These are phyloP conservation scores for Pyrenochaeta sp. DNA, from an alignment of 2,329 filamentous ascomycete species.

Conservation along the genomic window DNA sequence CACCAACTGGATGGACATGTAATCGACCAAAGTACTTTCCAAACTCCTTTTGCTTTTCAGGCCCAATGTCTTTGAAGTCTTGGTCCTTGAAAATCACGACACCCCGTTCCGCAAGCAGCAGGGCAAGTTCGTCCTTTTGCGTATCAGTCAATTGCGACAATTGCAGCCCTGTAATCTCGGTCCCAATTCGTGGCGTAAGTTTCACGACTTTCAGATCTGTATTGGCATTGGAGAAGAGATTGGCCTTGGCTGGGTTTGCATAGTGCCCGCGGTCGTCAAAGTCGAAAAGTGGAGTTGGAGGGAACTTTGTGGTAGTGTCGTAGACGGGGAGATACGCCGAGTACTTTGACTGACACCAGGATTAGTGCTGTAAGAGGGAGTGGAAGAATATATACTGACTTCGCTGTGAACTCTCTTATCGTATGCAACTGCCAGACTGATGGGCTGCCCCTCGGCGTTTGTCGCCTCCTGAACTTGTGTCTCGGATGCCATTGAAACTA, in stretches of 20 bases:
- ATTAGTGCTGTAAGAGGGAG: background rate
- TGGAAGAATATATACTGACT: constrained; percentile 2
- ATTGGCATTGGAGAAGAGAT: constrained; percentile 48
- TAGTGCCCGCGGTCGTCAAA: constrained; percentile 52
- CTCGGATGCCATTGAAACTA: constrained; percentile 14
- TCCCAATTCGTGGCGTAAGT: constrained; percentile 38
- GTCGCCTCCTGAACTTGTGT: constrained; percentile 26
- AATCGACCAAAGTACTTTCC: constrained; percentile 54
- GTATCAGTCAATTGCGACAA: constrained; percentile 53
- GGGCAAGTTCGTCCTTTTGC: constrained; percentile 58
- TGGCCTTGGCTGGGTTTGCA: constrained; percentile 55
- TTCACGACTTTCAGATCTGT: constrained; percentile 29
- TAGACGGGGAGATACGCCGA: constrained; percentile 46
- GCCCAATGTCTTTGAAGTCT: constrained; percentile 57
- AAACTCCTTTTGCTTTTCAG: constrained; percentile 54
- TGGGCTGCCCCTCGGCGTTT: constrained; percentile 25
- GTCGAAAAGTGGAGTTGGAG: constrained; percentile 52
- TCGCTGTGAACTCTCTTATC: constrained; percentile 28
- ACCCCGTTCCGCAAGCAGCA: constrained; percentile 45
- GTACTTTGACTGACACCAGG: constrained; percentile 43
- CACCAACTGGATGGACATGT: constrained; percentile 33
- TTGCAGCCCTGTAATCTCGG: constrained; percentile 49
- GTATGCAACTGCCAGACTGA: constrained; percentile 33
- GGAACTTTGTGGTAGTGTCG: constrained; percentile 49
- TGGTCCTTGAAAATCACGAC: constrained; percentile 59